Percentiles rank a stretch among this genome's conserved stretches.
phyloP scores from a whole-genome alignment of 768 basidiomycete species.

The Calocera viscosa region DNA sequence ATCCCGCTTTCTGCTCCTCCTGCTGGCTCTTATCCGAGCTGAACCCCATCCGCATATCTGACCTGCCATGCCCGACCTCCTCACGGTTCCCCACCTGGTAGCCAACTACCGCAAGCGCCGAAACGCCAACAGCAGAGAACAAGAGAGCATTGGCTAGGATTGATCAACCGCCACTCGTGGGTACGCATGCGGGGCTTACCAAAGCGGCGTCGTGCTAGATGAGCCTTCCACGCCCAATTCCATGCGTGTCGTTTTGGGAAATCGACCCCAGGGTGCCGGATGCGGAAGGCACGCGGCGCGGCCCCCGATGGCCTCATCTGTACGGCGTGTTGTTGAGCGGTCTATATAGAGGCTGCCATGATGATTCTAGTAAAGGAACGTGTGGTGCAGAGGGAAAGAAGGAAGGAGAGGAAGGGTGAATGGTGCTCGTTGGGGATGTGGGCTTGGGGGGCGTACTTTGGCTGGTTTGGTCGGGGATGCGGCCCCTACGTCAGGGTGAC shows the following conservation, averaged over 20 bases:
- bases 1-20: not conserved
- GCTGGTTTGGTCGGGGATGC: not conserved
- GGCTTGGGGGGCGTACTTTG: not conserved
- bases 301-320: not conserved
- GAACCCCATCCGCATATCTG: conserved; percentile 3
- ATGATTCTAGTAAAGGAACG: not conserved
- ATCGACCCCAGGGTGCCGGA: not conserved
- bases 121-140: not conserved
- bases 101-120: not conserved
- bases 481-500: not conserved
- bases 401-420: not conserved
- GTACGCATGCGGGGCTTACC: not conserved
- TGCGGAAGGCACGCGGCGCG: not conserved
- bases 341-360: not conserved
- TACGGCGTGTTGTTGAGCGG: not conserved
- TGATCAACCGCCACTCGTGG: not conserved
- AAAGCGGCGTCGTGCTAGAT: not conserved
- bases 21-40: not conserved
- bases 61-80: not conserved
- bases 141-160: not conserved
- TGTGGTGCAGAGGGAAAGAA: not conserved
- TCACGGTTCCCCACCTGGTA: not conserved
- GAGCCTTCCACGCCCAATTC: not conserved
- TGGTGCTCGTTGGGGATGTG: not conserved
- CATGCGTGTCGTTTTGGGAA: not conserved